These are phyloP conservation scores for Xylariales sp. DNA, from an alignment of 2,329 filamentous ascomycete species.

Conservation along the genomic window DNA sequence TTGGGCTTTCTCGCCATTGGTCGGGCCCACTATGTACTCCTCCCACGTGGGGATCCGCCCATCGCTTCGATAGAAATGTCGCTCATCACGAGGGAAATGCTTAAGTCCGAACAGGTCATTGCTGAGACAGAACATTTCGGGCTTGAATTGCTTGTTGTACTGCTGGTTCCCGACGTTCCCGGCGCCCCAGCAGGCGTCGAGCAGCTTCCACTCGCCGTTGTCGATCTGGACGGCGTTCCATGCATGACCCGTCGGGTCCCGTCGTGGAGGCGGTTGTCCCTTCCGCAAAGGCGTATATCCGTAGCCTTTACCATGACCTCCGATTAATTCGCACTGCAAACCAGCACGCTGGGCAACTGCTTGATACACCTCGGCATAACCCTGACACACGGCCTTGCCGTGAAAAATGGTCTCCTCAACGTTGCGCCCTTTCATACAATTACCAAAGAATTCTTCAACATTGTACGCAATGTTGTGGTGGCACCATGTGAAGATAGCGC, in stretches of 20 bases:
- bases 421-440: constrained; percentile 60
- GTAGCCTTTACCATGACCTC: constrained; percentile 82
- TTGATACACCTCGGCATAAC: constrained; percentile 80
- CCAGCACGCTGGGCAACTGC: constrained; percentile 75
- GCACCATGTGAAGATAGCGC: constrained; percentile 90
- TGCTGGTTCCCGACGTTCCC: constrained; percentile 48
- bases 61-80: constrained; percentile 71
- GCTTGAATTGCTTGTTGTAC: constrained; percentile 66
- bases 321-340: constrained; percentile 68
- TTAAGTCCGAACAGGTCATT: constrained; percentile 78
- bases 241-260: constrained; percentile 64
- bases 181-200: constrained; percentile 92
- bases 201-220: constrained; percentile 80
- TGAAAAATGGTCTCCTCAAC: constrained; percentile 69
- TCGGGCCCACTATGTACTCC: constrained; percentile 68
- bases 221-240: constrained; percentile 94
- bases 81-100: constrained; percentile 70
- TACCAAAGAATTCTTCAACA: constrained; percentile 70
- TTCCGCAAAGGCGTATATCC: constrained; percentile 61
- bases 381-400: constrained; percentile 85
- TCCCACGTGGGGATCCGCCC: constrained; percentile 69
- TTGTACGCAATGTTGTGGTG: constrained; percentile 93
- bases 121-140: constrained; percentile 51
- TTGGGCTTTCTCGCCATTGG: constrained; percentile 42
- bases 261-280: constrained; percentile 62